Conservation (phyloP, 2,329 filamentous ascomycete species). For the Diplodia seriata region DNA sequence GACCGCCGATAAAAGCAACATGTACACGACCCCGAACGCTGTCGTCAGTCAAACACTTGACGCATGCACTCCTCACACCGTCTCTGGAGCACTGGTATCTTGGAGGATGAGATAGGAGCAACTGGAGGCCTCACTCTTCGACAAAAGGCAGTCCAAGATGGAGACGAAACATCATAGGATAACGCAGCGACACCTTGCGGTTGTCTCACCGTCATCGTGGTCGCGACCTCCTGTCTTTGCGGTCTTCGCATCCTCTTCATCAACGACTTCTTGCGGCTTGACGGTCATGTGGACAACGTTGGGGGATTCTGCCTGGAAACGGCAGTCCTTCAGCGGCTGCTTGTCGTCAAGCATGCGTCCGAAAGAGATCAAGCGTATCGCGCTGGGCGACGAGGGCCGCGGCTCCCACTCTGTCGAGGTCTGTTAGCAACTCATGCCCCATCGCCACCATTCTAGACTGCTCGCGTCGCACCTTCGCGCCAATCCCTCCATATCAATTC, state of each 20-base stretch:
- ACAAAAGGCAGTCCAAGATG: conserved; percentile 9
- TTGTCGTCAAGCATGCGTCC: conserved; percentile 92
- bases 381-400: conserved; percentile 83
- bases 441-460: conserved; percentile 1
- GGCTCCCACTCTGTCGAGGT: conserved; percentile 75
- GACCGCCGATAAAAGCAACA: conserved; percentile 6
- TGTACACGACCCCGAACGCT: conserved; percentile 17
- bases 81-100: conserved; percentile 22
- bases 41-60: conserved; percentile 4
- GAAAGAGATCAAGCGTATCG: conserved; percentile 90
- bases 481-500: conserved; percentile 93
- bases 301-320: conserved; percentile 73
- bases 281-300: conserved; percentile 97
- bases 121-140: conserved; percentile 1
- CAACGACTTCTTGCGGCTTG: conserved; percentile 80
- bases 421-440: conserved; percentile 24
- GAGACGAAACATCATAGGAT: conserved; percentile 53
- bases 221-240: conserved; percentile 62
- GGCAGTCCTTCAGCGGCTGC: conserved; percentile 79
- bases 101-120: conserved; percentile 24
- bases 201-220: conserved; percentile 62
- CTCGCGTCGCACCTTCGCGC: conserved; percentile 67
- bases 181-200: conserved; percentile 69
- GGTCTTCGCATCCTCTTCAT: conserved; percentile 77
- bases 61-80: conserved; percentile 19